These are phyloP conservation scores for Rhinocladiella similis DNA, from an alignment of 2,329 filamentous ascomycete species.

Conservation along the genomic window DNA sequence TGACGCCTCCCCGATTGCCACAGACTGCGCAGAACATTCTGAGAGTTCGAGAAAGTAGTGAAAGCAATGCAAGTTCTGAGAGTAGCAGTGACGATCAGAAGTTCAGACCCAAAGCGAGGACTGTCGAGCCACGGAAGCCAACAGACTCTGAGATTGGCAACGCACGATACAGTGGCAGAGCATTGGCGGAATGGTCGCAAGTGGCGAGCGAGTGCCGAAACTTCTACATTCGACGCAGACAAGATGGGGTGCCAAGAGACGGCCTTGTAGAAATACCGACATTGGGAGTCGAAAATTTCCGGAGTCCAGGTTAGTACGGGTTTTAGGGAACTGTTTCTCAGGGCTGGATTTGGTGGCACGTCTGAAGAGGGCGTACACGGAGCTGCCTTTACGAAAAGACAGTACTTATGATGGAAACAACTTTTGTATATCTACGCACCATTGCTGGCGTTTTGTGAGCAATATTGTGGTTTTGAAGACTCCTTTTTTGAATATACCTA, in stretches of 20 bases:
- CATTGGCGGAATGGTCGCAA: constrained; percentile 64
- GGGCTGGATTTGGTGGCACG: too few species aligned
- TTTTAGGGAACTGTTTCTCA: not conserved
- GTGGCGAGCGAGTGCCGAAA: constrained; percentile 63
- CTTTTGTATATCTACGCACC: too few species aligned
- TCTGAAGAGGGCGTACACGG: too few species aligned
- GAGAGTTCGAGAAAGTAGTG: constrained; percentile 22
- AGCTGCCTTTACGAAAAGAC: too few species aligned
- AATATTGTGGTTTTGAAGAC: too few species aligned
- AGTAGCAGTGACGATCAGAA: constrained; percentile 13
- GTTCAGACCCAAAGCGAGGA: constrained; percentile 18
- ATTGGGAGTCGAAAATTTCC: constrained; percentile 62
- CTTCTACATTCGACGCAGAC: constrained; percentile 62
- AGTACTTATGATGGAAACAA: too few species aligned
- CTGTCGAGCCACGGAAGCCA: constrained; percentile 27
- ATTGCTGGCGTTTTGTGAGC: too few species aligned
- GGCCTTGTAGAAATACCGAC: constrained; percentile 61
- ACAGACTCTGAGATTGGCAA: constrained; percentile 36
- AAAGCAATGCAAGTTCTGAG: constrained; percentile 6
- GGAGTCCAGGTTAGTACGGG: constrained; percentile 35
- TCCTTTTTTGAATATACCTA: too few species aligned
- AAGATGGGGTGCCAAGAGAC: constrained; percentile 61
- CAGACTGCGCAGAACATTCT: constrained; percentile 56
- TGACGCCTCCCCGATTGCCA: constrained; percentile 59
- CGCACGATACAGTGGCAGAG: constrained; percentile 62